Base-by-base conservation (phyloP, 331 rosid species). In the Malus hybrid region DNA sequence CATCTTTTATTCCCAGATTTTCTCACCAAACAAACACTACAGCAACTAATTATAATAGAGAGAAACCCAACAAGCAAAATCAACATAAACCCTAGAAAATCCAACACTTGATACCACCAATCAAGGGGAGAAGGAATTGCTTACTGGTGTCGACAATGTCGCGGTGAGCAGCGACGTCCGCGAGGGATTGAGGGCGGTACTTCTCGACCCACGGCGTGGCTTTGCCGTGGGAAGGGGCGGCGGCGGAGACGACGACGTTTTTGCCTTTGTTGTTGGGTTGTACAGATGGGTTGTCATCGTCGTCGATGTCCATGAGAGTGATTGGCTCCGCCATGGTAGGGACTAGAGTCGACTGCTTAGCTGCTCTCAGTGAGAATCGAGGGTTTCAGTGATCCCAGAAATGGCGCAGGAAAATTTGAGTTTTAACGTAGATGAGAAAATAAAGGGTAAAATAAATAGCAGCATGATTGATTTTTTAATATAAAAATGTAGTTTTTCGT, bases 141-240 rank as follows among this genome's bases (percentile, higher is more conserved):
- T 76, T 77, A 88, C 92, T 88, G 82, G 92, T 88, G 69, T 88
- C 88, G 24, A 88, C 84, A 52, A 86, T 88, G 83, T 88, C 92
- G 55, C 92, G 90, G 72, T 88, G 92, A 31, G 92, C 90, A 28
- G 90, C 88, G 60, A 88, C 90, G 54, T 88, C 88, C 22, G 82
- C 90, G 48, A 88, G 88, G 76, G 90, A 86, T 70, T 88, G 87
- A 13, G 92, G 92, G 13, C 92, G 92, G 80, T 83, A 88, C 76
- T 88, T 88, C 84, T 88, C 90, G 52, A 88, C 92, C 90, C 90
- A 86, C 28, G 87, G 90, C 34, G 81, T 82, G 24, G 90, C 87
- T 75, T 80, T 78, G 65, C 79, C 48, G 71, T 76, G 74, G 7
- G 83, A 54, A 22, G 82, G 39, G 76, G 65, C 61, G 64, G 56